Base-by-base conservation (phyloP, 2,329 filamentous ascomycete genomes). In the Ophiobolus disseminans region DNA sequence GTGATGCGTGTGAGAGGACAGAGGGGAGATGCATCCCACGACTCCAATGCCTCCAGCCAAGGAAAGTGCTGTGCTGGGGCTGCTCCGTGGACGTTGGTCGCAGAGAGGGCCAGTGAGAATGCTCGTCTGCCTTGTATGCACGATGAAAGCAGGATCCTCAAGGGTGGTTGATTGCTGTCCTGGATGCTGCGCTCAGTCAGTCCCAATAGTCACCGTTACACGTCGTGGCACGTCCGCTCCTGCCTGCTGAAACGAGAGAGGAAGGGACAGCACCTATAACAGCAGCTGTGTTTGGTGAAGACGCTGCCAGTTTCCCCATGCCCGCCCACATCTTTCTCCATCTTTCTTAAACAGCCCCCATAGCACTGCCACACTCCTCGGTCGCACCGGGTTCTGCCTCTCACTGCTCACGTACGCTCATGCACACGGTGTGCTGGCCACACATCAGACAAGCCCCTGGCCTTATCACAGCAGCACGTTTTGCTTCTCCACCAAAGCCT, bases 331-430 rank as follows among this genome's bases (percentile, higher is more conserved):
- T 35, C 39, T 48, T 49, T 30, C 32, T 19, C 14, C 17, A 22
- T n/a, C n/a, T n/a, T n/a, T n/a, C n/a, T n/a, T n/a, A n/a, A n/a
- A n/a, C n/a, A n/a, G n/a, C n/a, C n/a, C n/a, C n/a, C n/a, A n/a
- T n/a, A n/a, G 26, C 40, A 48, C 50, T 48, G 47, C 43, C 46
- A 45, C 55, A 51, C 26, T 44, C 42, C 47, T 40, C 21, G 41
- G 52, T 50, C 42, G 48, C 52, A 52, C 43, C 54, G 48, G 46
- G 45, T 55, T 20, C 45, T 49, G 53, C 55, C 46, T 50, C 53
- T 32, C 37, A 20, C 31, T 31, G 39, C 49, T 45, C 49, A 52
- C 54, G 48, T 42, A 56, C 50, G 44, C 52, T 28, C 17, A 45
- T 32, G 26, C 7, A 36, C n/a, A 20, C 28, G 26, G 17, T 48